A percentile compares a stretch with the other conserved stretches of the same genome.
Conservation (phyloP, 805 yeast genomes). For the Pichia nakasei region DNA sequence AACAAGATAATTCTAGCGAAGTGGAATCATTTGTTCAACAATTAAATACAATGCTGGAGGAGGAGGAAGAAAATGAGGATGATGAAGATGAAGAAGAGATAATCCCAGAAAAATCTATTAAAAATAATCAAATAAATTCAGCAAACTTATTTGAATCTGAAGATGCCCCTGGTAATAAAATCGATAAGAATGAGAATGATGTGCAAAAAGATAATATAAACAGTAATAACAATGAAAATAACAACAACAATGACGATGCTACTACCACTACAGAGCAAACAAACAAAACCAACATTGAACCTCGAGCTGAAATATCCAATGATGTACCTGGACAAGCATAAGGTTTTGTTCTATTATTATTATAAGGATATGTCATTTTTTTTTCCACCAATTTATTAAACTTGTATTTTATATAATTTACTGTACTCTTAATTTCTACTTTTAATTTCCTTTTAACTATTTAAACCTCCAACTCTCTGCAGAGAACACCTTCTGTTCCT, state of each 20-base stretch:
- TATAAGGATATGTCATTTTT: too few species aligned
- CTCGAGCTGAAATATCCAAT: too few species aligned
- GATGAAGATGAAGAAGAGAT: conserved; percentile 4
- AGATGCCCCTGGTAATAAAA: background rate
- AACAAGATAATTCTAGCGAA: conserved; percentile 4
- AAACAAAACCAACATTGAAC: too few species aligned
- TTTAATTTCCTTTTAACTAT: background rate
- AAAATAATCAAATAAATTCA: too few species aligned
- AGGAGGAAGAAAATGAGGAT: conserved; percentile 1
- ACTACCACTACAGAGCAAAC: too few species aligned
- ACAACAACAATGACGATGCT: too few species aligned
- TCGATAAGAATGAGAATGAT: background rate
- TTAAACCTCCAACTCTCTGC: conserved; percentile 45
- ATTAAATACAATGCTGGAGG: background rate
- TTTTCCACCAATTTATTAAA: too few species aligned
- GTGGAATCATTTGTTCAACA: background rate
- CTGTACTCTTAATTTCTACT: background rate
- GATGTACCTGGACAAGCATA: too few species aligned
- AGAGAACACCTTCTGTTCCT: conserved; percentile 56
- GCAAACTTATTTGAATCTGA: background rate
- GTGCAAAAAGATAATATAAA: background rate
- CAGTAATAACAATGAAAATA: background rate
- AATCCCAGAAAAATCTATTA: too few species aligned
- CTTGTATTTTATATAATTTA: background rate
- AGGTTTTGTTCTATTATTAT: too few species aligned